A percentile compares a stretch with the other conserved stretches of the same genome.
Evolutionary conservation across 331 rosid genomes (phyloP).

Genomic region (Phaseolus coccineus): DNA sequence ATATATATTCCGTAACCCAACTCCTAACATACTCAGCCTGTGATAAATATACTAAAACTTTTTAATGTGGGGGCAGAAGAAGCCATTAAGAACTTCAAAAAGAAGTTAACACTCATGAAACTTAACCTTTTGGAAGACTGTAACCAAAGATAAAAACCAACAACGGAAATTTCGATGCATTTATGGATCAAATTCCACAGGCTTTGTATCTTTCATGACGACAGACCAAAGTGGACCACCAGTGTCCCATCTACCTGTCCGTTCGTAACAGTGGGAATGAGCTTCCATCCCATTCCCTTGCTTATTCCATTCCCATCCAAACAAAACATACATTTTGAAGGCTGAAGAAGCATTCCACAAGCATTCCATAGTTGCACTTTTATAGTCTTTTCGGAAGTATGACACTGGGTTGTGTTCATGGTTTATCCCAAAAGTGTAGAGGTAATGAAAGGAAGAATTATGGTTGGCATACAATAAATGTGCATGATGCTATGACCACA

Average conservation of each 20-base stretch:
- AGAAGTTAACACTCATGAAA: not conserved
- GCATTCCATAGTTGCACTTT: conserved; percentile 1
- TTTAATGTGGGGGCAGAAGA: not conserved
- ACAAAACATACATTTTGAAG: not conserved
- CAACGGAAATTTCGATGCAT: not conserved
- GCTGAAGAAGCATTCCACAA: not conserved
- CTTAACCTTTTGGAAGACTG: not conserved
- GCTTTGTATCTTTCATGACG: not conserved
- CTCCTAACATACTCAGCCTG: too few relatives aligned
- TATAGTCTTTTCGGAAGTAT: conserved; percentile 24
- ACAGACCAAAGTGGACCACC: not conserved
- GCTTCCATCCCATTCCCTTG: not conserved
- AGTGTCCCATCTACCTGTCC: not conserved
- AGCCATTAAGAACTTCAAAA: not conserved
- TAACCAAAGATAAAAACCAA: not conserved
- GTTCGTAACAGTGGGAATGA: not conserved
- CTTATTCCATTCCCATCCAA: not conserved
- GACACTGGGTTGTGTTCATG: conserved; percentile 1
- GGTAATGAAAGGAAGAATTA: conserved; percentile 6
- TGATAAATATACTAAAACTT: too few relatives aligned
- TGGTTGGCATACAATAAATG: not conserved
- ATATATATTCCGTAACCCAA: too few relatives aligned
- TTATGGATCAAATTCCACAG: not conserved
- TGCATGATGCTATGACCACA: not conserved
- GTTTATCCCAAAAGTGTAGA: not conserved